Evolutionary conservation across 139 green algal species (phyloP).

Genomic region (Gonium pectorale): DNA sequence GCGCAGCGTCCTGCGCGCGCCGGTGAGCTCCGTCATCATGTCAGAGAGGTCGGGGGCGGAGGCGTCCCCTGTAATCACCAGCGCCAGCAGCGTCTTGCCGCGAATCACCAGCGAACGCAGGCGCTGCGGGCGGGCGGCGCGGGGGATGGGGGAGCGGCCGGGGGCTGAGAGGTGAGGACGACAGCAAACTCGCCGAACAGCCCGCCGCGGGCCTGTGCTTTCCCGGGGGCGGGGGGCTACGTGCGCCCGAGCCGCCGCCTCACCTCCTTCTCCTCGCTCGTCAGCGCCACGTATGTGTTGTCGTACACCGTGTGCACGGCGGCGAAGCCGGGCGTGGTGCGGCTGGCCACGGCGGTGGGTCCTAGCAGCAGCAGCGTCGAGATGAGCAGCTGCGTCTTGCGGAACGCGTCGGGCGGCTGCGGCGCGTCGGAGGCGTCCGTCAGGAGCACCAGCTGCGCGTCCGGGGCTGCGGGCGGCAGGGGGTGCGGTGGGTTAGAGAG

Average conservation of each 20-base stretch:
- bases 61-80: neutral
- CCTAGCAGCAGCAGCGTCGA: neutral
- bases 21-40: neutral
- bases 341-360: neutral
- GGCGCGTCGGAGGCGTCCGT: neutral
- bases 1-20: too few species aligned
- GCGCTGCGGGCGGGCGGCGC: too few species aligned
- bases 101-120: neutral
- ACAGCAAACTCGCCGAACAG: too few species aligned
- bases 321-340: neutral
- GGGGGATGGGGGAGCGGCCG: too few species aligned
- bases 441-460: neutral
- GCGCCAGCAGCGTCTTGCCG: neutral
- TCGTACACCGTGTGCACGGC: conserved; percentile 6
- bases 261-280: neutral
- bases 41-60: neutral
- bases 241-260: too few species aligned
- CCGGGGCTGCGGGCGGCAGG: neutral
- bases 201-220: too few species aligned
- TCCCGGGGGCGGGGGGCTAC: too few species aligned
- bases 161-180: too few species aligned
- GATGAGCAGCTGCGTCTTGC: neutral
- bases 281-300: neutral
- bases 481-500: too few species aligned
- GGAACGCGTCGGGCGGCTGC: neutral